Evolutionary conservation across 495 filamentous ascomycete species (phyloP), one percentile per base, ranked within the genome.

Genomic region (Tricharina praecox): DNA sequence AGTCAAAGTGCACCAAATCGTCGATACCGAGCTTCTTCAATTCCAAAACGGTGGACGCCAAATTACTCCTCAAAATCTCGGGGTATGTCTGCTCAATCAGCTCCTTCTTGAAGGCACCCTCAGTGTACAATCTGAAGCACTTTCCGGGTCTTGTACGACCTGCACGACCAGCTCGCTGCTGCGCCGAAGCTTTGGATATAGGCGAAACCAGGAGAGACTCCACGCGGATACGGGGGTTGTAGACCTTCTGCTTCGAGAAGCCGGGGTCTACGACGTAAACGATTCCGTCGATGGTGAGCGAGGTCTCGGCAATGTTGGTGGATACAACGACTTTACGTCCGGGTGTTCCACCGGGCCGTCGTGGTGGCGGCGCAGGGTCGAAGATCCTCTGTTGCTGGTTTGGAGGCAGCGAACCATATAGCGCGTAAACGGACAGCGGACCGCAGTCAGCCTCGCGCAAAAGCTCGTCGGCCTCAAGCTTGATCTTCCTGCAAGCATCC

Each of bases 191-290:
- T 66, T 93, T 94, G 25, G 88, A 95, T 45, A 96, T 96, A 3
- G 92, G 82, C 10, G 92, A 93, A 3, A 99, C 87, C 3, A 99
- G 68, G 1, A 99, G 69, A 0, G 92, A 96, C 63, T 99, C 92
- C 33, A 96, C 87, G 60, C 92, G 81, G 47, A 94, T 83, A 45
- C 92, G 78, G 20, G 92, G 88, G 60, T 96, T 94, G 72, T 96
- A 99, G 52, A 99, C 86, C 66, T 99, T 99, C 62, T 99, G 92
- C 70, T 99, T 99, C 63, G 83, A 93, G 67, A 99, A 99, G 18
- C 92, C 92, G 4, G 92, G 90, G 60, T 99, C 92, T 7, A 99
- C 87, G 15, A 99, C 92, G 53, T 94, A 99, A 20, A 99, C 92
- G 50, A 99, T 96, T 60, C 92, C 92, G 61, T 99, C 92, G 44